Evolutionary conservation across 2,329 filamentous ascomycete species (phyloP), one percentile per base, ranked within the genome.

Genomic region (Plectosphaerella plurivora): DNA sequence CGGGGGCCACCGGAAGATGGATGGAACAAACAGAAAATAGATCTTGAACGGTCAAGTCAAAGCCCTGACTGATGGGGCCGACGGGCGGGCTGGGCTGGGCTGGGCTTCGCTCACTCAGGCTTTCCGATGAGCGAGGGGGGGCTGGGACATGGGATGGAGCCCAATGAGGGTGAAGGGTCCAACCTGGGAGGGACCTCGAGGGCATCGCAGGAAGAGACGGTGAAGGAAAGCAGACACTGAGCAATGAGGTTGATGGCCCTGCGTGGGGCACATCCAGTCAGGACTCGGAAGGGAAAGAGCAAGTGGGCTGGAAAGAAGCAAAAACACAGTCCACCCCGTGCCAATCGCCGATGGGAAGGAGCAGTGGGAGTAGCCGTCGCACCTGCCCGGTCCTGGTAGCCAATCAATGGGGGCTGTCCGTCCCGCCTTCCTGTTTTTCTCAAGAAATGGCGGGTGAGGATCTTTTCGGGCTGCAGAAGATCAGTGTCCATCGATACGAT

Each of bases 391-490:
- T 33, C 28, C 28, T 12, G 28, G 28, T 33, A 20, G 41, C 41
- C 41, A 44, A 44, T 44, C 41, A 44, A 11, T 20, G n/a, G 11
- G n/a, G 18, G 5, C 41, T 18, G 16, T 44, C n/a, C n/a, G 41
- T 44, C n/a, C 41, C 41, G 41, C 41, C 41, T 44, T 44, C 41
- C 41, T 44, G n/a, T 44, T 44, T 42, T n/a, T 12, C 11, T 33
- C 28, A n/a, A 14, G 37, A 41, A 41, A 12, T 5, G 14, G 37
- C 15, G 37, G 28, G 28, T 33, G 45, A 47, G 33, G 45, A 44
- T 53, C 53, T 51, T 50, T 47, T 51, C 50, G 44, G 44, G 22
- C 22, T 22, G 22, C 22, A 22, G 22, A 22, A 22, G 22, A 22
- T 22, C 22, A 22, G 22, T 22, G 22, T 22, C 22, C 22, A 22